Percentiles rank a stretch among this genome's conserved stretches.
Evolutionary conservation across 2,329 filamentous ascomycete genomes (phyloP).

Genomic region (Berkeleyomyces rouxiae): DNA sequence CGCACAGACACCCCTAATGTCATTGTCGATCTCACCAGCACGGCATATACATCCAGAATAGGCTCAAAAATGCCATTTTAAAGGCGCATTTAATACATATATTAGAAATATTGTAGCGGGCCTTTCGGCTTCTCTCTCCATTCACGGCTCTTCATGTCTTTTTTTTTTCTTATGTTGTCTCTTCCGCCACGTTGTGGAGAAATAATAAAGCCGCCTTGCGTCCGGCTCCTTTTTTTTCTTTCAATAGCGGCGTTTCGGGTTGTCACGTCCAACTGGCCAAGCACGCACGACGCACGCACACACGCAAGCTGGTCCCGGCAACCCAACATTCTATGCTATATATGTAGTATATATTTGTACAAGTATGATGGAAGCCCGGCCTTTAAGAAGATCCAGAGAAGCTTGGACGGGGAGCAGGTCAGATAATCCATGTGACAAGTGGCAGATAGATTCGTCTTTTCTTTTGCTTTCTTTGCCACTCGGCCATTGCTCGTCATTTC

Average conservation of each 20-base stretch:
- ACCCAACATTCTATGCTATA: too few species aligned
- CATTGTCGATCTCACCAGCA: background rate
- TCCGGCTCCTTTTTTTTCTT: background rate
- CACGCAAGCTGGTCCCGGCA: too few species aligned
- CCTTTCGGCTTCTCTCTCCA: background rate
- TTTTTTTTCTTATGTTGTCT: background rate
- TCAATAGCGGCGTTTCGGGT: background rate
- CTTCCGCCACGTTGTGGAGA: background rate
- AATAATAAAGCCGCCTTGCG: background rate
- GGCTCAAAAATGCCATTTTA: background rate
- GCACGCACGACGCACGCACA: too few species aligned
- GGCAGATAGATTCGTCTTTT: background rate
- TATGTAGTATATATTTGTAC: too few species aligned
- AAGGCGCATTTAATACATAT: background rate
- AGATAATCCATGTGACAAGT: background rate
- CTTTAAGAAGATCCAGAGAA: background rate
- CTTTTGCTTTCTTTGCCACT: background rate
- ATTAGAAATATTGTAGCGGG: background rate
- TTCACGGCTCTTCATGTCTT: background rate
- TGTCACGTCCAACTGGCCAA: background rate
- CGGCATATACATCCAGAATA: background rate
- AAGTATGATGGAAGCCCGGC: background rate
- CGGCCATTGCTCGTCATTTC: background rate
- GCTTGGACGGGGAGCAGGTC: background rate
- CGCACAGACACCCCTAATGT: conserved; percentile 1